Percentiles rank a stretch among this genome's conserved stretches.
These are phyloP conservation scores for Paecilomyces variotii DNA, from an alignment of 2,329 filamentous ascomycete genomes.

Conservation along the genomic window DNA sequence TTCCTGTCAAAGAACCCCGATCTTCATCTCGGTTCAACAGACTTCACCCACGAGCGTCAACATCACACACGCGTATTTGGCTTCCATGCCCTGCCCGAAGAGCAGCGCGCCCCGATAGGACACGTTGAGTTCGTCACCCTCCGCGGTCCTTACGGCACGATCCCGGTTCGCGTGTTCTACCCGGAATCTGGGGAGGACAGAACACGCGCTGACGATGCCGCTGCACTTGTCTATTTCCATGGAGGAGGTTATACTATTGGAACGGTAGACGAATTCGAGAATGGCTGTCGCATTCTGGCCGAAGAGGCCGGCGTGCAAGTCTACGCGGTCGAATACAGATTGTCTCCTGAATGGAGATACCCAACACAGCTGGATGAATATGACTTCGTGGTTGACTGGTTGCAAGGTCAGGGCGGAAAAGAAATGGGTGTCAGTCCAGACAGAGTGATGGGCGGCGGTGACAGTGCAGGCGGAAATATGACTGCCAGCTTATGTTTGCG, in stretches of 20 bases:
- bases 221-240: constrained; percentile 31
- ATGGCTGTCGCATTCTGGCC: constrained; percentile 24
- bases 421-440: constrained; percentile 17
- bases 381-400: constrained; percentile 20
- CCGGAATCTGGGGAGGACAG: constrained; percentile 9
- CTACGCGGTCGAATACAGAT: constrained; percentile 27
- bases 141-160: constrained; percentile 25
- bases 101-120: constrained; percentile 17
- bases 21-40: constrained; percentile 18
- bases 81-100: constrained; percentile 17
- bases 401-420: constrained; percentile 15
- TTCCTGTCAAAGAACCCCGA: constrained; percentile 13
- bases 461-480: constrained; percentile 30
- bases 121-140: constrained; percentile 25
- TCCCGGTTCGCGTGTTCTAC: constrained; percentile 27
- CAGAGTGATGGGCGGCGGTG: constrained; percentile 24
- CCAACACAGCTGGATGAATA: constrained; percentile 29
- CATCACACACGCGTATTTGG: constrained; percentile 23
- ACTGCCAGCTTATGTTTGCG: constrained; percentile 23
- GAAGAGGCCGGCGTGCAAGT: constrained; percentile 19
- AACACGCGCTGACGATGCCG: constrained; percentile 8
- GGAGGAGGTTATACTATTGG: constrained; percentile 32
- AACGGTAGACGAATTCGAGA: constrained; percentile 32
- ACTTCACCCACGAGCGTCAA: constrained; percentile 15
- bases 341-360: constrained; percentile 24